Base-by-base conservation (phyloP, 192 early-diverging fungal genomes). In the Backusella westeae region DNA sequence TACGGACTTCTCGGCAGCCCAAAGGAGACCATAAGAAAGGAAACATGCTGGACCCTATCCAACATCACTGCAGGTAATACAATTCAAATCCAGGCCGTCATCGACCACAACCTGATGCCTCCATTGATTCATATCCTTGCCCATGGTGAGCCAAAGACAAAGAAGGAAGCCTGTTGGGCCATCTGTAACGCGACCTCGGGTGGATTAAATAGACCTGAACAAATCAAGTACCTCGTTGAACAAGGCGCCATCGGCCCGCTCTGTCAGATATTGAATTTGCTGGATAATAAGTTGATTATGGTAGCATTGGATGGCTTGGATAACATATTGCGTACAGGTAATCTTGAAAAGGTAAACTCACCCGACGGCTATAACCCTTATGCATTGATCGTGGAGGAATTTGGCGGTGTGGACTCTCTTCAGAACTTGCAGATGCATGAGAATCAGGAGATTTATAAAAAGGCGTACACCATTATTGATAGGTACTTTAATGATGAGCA, bases 401-500 rank as follows among this genome's bases (percentile, higher is more conserved):
- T 19, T 74, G 85, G 85, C 6, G 84, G 84, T 6, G 76, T 78
- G 29, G 85, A 85, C 32, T 71, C 52, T n/a, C 72, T 85, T 34
- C 67, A 81, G 42, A 34, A 73, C 9, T 71, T 85, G 3, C 85
- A 85, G 68, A 70, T 32, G 17, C 85, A 85, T 29, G 69, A 78
- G n/a, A 86, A 85, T 52, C 34, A 21, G 19, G 78, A 79, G 5
- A 83, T 86, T 67, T 80, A 81, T 46, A 72, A 78, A 53, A 74
- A 77, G 56, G 46, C 85, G 2, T 86, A 74, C 49, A 17, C 68
- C 69, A 41, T 86, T 4, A 80, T 86, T 63, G 81, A 85, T 59
- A 78, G 34, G 52, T 86, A 86, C 42, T 86, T 86, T 36, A 68
- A 35, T 34, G 73, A 69, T 8, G 93, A 94, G 1, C 78, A 71